Evolutionary conservation across 768 basidiomycete genomes (phyloP).

Genomic region (Phlegmacium glaucopus): DNA sequence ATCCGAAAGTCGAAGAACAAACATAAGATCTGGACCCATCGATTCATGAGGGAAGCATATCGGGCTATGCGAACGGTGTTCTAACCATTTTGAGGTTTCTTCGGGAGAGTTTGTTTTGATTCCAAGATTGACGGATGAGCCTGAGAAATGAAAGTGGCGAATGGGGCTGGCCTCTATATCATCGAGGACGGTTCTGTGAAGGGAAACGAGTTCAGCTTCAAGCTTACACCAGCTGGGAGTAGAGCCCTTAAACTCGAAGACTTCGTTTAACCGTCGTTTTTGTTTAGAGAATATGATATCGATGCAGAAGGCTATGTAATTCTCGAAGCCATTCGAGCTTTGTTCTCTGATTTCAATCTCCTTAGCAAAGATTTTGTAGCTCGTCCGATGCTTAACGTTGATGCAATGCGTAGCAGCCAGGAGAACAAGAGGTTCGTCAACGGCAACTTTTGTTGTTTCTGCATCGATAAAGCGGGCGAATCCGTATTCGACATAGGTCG

Average conservation of each 20-base stretch:
- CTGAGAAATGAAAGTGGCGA: conserved; percentile 23
- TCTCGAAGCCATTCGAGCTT: conserved; percentile 42
- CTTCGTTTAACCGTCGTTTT: conserved; percentile 26
- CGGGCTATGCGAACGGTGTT: conserved; percentile 25
- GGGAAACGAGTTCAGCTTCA: conserved; percentile 34
- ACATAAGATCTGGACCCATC: conserved; percentile 43
- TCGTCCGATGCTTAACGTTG: conserved; percentile 29
- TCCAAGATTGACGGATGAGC: conserved; percentile 37
- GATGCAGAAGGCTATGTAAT: conserved; percentile 40
- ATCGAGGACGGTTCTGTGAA: conserved; percentile 22
- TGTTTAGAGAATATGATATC: conserved; percentile 32
- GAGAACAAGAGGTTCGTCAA: conserved; percentile 44
- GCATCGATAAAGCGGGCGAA: conserved; percentile 42
- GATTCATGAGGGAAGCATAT: conserved; percentile 38
- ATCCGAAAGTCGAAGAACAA: conserved; percentile 34
- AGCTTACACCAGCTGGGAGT: conserved; percentile 34
- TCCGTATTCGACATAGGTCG: conserved; percentile 39
- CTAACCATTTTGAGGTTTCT: conserved; percentile 33
- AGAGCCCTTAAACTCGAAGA: conserved; percentile 32
- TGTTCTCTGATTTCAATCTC: conserved; percentile 29
- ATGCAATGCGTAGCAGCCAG: conserved; percentile 41
- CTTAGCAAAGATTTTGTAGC: conserved; percentile 36
- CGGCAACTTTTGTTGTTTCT: conserved; percentile 32
- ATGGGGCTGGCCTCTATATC: conserved; percentile 26
- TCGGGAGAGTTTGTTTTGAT: conserved; percentile 32